A percentile compares a stretch with the other conserved stretches of the same genome.
Conservation (phyloP, 495 filamentous ascomycete genomes). For the Podospora anserina region DNA sequence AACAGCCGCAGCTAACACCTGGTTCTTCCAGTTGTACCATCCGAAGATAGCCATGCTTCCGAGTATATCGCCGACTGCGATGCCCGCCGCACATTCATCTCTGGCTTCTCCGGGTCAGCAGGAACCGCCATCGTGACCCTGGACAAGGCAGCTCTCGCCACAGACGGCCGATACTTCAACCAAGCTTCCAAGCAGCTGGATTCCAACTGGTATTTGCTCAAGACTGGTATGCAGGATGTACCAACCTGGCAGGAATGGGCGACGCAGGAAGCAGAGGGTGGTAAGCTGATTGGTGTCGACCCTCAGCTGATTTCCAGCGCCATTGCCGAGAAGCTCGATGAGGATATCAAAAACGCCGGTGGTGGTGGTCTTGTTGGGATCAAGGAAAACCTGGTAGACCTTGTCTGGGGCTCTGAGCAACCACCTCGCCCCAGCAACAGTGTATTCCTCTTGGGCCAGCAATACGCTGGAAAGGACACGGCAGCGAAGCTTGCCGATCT, state of each 20-base stretch:
- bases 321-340: slow-evolving; percentile 80
- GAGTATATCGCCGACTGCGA: slow-evolving; percentile 97
- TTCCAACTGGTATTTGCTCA: slow-evolving; percentile 85
- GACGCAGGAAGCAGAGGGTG: slow-evolving; percentile 75
- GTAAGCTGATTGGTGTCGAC: slow-evolving; percentile 88
- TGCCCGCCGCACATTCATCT: slow-evolving; percentile 86
- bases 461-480: slow-evolving; percentile 80
- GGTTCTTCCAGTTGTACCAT: slow-evolving; percentile 72
- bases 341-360: slow-evolving; percentile 83
- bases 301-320: slow-evolving; percentile 80
- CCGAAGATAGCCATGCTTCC: slow-evolving; percentile 95
- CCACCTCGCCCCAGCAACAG: slow-evolving; percentile 74
- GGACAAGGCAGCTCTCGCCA: slow-evolving; percentile 85
- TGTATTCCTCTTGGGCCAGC: slow-evolving; percentile 63
- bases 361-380: slow-evolving; percentile 71
- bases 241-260: slow-evolving; percentile 99
- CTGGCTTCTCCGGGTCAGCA: slow-evolving; percentile 92
- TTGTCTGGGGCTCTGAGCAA: slow-evolving; percentile 74
- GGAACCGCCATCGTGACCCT: slow-evolving; percentile 86
- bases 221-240: slow-evolving; percentile 88
- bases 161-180: slow-evolving; percentile 98
- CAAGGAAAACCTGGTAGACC: slow-evolving; percentile 78
- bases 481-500: slow-evolving; percentile 82
- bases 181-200: slow-evolving; percentile 93
- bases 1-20: slow-evolving; percentile 15